Conservation (phyloP, 495 filamentous ascomycete species). For the Aspergillus asperescens region DNA sequence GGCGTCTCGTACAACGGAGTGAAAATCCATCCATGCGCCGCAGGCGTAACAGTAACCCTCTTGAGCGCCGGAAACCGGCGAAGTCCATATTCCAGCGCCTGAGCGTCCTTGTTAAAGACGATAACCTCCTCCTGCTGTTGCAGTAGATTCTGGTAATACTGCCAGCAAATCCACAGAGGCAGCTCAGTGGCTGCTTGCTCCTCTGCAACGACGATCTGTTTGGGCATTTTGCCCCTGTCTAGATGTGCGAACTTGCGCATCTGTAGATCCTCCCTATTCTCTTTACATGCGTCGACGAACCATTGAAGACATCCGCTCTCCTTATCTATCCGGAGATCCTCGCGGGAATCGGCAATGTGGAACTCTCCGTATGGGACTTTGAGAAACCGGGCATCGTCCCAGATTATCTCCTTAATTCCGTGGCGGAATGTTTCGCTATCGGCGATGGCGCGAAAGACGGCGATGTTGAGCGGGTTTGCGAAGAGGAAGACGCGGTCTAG, state of each 20-base stretch:
- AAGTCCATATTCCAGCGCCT: conserved; percentile 23
- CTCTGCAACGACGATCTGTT: not conserved
- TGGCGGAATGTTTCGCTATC: conserved; percentile 19
- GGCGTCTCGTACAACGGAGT: conserved; percentile 29
- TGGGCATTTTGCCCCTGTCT: not conserved
- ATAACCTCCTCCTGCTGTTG: conserved; percentile 21
- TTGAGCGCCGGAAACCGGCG: conserved; percentile 22
- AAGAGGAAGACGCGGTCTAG: conserved; percentile 25
- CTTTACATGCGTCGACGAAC: conserved; percentile 18
- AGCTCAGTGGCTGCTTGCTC: conserved; percentile 13
- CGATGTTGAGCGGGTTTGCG: conserved; percentile 20
- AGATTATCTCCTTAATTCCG: conserved; percentile 23
- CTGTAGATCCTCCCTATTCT: conserved; percentile 8
- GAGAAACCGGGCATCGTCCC: conserved; percentile 24
- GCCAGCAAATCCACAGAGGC: conserved; percentile 15
- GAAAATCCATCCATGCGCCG: conserved; percentile 25
- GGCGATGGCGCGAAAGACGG: conserved; percentile 25
- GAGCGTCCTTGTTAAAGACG: conserved; percentile 14
- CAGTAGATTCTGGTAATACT: conserved; percentile 18
- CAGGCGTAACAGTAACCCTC: conserved; percentile 27
- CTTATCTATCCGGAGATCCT: conserved; percentile 6
- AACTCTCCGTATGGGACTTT: not conserved
- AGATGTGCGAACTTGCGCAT: not conserved
- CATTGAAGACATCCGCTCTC: conserved; percentile 16
- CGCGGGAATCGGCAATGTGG: not conserved